A percentile compares a stretch with the other conserved stretches of the same genome.
phyloP scores from a whole-genome alignment of 2,329 filamentous ascomycete species.

The Curvularia sp. region DNA sequence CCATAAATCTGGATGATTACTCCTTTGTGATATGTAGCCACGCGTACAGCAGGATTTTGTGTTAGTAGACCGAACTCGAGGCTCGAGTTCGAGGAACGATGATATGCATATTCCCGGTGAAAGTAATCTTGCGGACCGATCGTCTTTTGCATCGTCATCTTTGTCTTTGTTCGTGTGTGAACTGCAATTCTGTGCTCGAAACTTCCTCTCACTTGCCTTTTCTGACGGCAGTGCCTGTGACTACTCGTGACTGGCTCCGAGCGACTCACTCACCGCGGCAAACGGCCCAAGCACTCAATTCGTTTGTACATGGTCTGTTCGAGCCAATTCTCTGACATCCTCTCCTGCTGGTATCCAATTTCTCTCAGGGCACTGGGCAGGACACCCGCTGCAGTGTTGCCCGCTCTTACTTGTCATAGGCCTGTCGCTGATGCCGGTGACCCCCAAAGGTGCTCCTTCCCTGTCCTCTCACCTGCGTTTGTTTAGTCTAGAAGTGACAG shows the following conservation, averaged over 20 bases:
- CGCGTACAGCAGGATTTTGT: slow-evolving; percentile 11
- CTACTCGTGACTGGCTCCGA: not conserved
- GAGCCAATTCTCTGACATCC: not conserved
- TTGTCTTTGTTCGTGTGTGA: not conserved
- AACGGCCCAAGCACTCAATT: not conserved
- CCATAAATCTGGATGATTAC: not conserved
- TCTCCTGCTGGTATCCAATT: not conserved
- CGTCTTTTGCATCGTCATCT: not conserved
- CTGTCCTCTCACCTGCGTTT: not conserved
- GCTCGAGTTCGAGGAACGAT: not conserved
- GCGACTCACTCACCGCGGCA: not conserved
- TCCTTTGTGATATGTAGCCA: slow-evolving; percentile 9
- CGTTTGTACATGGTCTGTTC: not conserved
- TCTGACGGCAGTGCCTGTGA: not conserved
- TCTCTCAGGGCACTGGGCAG: not conserved
- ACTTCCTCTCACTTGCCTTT: not conserved
- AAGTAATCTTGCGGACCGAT: not conserved
- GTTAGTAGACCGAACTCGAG: slow-evolving; percentile 3
- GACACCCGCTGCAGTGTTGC: not conserved
- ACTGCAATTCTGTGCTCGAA: not conserved
- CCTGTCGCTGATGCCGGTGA: not conserved
- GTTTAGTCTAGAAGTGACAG: not conserved
- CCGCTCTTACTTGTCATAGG: not conserved
- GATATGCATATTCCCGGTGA: not conserved
- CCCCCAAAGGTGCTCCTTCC: slow-evolving; percentile 3